Conservation (phyloP, 2,329 filamentous ascomycete species). For the Alternaria infectoria region DNA sequence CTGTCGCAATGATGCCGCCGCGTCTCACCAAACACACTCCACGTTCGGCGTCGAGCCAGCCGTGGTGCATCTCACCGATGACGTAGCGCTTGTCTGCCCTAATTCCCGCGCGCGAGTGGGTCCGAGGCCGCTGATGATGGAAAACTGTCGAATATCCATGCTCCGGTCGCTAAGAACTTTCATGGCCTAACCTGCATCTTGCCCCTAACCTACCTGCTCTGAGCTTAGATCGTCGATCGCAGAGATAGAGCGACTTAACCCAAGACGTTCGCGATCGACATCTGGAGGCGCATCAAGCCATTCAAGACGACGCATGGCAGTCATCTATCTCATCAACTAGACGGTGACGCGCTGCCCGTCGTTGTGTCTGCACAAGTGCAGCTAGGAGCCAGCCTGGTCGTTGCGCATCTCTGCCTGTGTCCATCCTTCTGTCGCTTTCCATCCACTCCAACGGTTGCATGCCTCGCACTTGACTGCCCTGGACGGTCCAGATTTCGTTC, state of each 20-base stretch:
- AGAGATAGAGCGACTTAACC: conserved; percentile 1
- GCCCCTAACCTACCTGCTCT: conserved; percentile 14
- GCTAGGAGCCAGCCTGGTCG: neutral
- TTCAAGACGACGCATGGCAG: conserved; percentile 6
- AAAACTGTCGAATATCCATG: conserved; percentile 11
- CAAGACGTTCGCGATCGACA: conserved; percentile 23
- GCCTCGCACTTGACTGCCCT: conserved; percentile 11
- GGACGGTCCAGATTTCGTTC: conserved; percentile 8
- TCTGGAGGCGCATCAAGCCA: conserved; percentile 22
- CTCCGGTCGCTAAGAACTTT: conserved; percentile 8
- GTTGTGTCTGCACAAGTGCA: conserved; percentile 1
- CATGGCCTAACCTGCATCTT: conserved; percentile 5
- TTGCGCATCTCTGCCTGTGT: neutral
- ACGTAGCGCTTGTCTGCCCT: neutral
- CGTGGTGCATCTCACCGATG: neutral
- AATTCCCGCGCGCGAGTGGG: conserved; percentile 1
- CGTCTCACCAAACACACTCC: neutral
- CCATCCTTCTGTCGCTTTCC: conserved; percentile 4
- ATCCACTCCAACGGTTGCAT: conserved; percentile 3
- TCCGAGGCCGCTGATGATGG: neutral
- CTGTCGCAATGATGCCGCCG: neutral
- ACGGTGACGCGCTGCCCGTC: conserved; percentile 3
- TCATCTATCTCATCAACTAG: conserved; percentile 7
- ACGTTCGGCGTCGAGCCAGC: neutral
- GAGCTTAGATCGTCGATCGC: conserved; percentile 23